Percentiles rank a stretch among this genome's conserved stretches.
Evolutionary conservation across 2,329 filamentous ascomycete genomes (phyloP).

Genomic region (Penicillium hordei): DNA sequence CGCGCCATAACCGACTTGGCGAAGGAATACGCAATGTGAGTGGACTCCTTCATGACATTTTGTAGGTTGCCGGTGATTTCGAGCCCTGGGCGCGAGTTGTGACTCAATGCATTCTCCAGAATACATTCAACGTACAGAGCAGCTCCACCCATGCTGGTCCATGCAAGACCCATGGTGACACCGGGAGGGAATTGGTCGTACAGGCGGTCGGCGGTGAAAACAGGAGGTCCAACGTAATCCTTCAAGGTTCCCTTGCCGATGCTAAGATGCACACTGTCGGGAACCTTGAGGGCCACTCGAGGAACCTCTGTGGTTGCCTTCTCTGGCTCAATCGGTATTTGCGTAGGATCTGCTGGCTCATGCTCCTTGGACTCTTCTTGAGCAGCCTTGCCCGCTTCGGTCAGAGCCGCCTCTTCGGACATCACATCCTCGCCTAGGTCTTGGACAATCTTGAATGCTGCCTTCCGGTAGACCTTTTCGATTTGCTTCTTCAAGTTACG

Average conservation of each 20-base stretch:
- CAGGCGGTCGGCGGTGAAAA: slow-evolving; percentile 92
- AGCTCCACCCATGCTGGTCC: slow-evolving; percentile 95
- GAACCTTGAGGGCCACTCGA: slow-evolving; percentile 75
- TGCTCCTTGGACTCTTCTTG: slow-evolving; percentile 61
- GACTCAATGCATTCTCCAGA: slow-evolving; percentile 75
- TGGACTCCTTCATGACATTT: slow-evolving; percentile 97
- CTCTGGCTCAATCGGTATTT: slow-evolving; percentile 53
- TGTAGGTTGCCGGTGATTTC: slow-evolving; percentile 95
- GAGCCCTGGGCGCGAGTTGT: slow-evolving; percentile 72
- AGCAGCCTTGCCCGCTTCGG: slow-evolving; percentile 79
- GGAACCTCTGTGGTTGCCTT: slow-evolving; percentile 56
- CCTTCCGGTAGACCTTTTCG: slow-evolving; percentile 97
- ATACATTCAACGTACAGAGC: slow-evolving; percentile 98
- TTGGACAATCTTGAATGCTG: slow-evolving; percentile 93
- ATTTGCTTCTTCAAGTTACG: slow-evolving; percentile 99
- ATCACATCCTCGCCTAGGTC: slow-evolving; percentile 84
- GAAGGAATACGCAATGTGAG: slow-evolving; percentile 91
- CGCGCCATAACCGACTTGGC: slow-evolving; percentile 84
- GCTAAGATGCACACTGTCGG: slow-evolving; percentile 78
- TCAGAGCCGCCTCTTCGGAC: slow-evolving; percentile 77
- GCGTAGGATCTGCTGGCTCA: slow-evolving; percentile 62
- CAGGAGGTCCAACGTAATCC: slow-evolving; percentile 92
- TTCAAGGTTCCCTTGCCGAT: slow-evolving; percentile 90
- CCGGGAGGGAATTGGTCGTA: slow-evolving; percentile 92
- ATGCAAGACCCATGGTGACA: slow-evolving; percentile 96